phyloP scores from a whole-genome alignment of 2,329 filamentous ascomycete genomes.

The Cladophialophora chaetospira region DNA sequence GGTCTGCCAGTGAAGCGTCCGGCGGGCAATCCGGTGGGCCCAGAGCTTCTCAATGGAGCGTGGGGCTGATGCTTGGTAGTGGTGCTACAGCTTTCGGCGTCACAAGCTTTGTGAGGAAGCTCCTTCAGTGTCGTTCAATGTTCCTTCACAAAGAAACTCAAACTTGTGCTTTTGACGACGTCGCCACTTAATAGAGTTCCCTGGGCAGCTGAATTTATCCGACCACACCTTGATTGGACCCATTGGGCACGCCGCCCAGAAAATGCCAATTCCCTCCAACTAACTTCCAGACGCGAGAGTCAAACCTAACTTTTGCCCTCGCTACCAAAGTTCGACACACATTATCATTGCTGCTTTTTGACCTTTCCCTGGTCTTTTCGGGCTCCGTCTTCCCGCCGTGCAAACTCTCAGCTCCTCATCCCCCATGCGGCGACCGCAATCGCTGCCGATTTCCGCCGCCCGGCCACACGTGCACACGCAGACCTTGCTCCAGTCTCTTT shows the following conservation, averaged over 20 bases:
- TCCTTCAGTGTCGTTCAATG: not conserved
- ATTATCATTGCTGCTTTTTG: no score
- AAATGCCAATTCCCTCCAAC: no score
- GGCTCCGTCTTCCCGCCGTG: not conserved
- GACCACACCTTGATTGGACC: not conserved
- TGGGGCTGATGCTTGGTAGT: no score
- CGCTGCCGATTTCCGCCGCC: not conserved
- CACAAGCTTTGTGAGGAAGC: not conserved
- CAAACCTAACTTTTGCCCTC: conserved; percentile 3
- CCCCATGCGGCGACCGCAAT: not conserved
- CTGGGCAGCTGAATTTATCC: conserved; percentile 1
- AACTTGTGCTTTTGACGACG: not conserved
- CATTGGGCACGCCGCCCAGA: not conserved
- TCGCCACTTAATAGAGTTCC: conserved; percentile 3
- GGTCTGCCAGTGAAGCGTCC: no score
- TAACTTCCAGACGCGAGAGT: not conserved
- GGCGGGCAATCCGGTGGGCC: no score
- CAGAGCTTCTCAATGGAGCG: no score
- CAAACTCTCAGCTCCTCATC: not conserved
- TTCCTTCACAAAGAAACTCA: no score
- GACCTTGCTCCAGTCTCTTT: conserved; percentile 4
- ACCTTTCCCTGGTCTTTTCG: not conserved
- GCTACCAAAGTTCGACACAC: not conserved
- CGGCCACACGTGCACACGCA: not conserved
- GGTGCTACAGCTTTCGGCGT: not conserved